These are phyloP conservation scores for Cardamine occulta DNA, from an alignment of 345 rosid species.

Conservation along the genomic window DNA sequence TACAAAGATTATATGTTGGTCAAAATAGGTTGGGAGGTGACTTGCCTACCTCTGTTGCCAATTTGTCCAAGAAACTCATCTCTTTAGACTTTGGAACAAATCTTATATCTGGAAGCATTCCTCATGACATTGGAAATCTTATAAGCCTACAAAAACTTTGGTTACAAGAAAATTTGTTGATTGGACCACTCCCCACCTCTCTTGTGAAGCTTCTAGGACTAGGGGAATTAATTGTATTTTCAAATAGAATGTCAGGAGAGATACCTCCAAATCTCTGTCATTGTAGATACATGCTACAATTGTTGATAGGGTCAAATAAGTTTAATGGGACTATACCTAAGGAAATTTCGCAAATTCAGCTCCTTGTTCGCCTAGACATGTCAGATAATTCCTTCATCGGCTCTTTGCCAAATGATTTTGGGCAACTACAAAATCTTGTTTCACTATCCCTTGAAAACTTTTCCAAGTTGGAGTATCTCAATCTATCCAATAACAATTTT, in stretches of 20 bases:
- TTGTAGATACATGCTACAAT: too few relatives aligned
- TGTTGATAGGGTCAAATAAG: too few relatives aligned
- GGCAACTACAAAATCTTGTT: not conserved
- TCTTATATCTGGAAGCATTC: not conserved
- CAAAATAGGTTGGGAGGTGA: not conserved
- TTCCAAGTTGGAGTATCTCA: not conserved
- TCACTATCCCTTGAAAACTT: not conserved
- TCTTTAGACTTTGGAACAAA: accelerated
- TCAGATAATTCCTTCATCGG: not conserved
- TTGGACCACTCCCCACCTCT: conserved; percentile 18
- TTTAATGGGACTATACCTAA: conserved; percentile 7
- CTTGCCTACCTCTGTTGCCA: not conserved
- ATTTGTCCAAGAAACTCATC: not conserved
- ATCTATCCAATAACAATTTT: not conserved
- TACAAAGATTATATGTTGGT: accelerated
- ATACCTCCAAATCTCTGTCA: too few relatives aligned
- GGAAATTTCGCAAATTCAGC: not conserved
- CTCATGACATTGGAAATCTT: not conserved
- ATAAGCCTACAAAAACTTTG: not conserved
- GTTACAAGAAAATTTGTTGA: not conserved
- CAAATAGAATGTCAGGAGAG: conserved; percentile 24
- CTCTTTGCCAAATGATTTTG: not conserved
- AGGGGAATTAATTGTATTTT: not conserved
- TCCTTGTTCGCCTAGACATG: accelerated
- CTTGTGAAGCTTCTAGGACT: not conserved